These are phyloP conservation scores for Dictyostelium citrinum DNA, from an alignment of 78 protist species.

Conservation along the genomic window DNA sequence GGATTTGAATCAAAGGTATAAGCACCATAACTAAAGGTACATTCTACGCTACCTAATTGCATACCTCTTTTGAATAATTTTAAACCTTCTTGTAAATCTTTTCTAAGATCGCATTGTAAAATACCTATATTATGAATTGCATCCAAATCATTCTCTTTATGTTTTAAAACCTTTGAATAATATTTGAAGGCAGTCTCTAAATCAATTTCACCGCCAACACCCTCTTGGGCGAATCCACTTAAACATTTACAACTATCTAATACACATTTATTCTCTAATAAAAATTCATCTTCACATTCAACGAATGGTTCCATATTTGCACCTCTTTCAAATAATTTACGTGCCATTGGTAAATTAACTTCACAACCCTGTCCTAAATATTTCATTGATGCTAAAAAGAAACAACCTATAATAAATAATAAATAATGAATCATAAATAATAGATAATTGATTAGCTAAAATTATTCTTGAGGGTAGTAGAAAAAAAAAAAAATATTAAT, in stretches of 20 bases:
- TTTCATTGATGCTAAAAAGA: slow-evolving; percentile 11
- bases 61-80: neutral
- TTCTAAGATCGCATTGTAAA: neutral
- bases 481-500: too few relatives aligned
- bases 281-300: neutral
- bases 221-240: neutral
- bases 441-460: too few relatives aligned
- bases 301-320: neutral
- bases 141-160: neutral
- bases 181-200: neutral
- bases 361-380: slow-evolving; percentile 9
- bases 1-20: neutral
- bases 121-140: neutral
- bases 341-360: neutral
- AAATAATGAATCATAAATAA: too few relatives aligned
- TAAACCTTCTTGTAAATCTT: neutral
- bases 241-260: slow-evolving; percentile 1
- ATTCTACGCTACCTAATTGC: neutral
- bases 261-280: neutral
- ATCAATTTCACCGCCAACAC: neutral
- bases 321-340: slow-evolving; percentile 4
- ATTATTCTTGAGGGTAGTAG: neutral
- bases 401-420: neutral
- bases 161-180: neutral
- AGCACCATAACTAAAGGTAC: neutral